These are phyloP conservation scores for Lablab purpureus DNA, from an alignment of 306 rosid species.

Conservation along the genomic window DNA sequence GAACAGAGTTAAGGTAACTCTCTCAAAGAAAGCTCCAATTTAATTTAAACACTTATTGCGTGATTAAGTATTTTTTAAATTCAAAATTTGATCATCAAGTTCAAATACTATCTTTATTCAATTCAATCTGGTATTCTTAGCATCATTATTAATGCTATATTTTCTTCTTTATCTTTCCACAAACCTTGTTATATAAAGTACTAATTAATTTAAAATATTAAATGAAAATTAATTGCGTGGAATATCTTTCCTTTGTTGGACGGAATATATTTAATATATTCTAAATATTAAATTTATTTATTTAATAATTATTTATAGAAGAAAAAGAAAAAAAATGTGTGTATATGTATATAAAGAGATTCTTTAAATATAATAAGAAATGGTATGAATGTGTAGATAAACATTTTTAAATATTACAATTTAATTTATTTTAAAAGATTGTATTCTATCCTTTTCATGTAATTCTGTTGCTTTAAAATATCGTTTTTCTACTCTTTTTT, in stretches of 20 bases:
- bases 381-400: background rate
- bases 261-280: background rate
- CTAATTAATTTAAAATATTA: background rate
- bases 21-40: constrained; percentile 11
- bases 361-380: background rate
- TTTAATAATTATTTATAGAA: background rate
- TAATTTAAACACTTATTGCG: background rate
- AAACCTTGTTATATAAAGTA: background rate
- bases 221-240: background rate
- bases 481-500: background rate
- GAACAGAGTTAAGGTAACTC: background rate
- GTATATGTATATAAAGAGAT: background rate
- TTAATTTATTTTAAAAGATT: background rate
- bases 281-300: background rate
- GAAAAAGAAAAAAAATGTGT: background rate
- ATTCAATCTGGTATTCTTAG: background rate
- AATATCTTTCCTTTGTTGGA: background rate
- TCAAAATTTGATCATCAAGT: background rate
- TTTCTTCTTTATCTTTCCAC: background rate
- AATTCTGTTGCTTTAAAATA: background rate
- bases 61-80: background rate
- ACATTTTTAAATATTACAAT: background rate
- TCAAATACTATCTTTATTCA: background rate
- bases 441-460: background rate
- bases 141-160: background rate